Evolutionary conservation across 176 grass and related monocot species (phyloP).

Genomic region (Poa pratensis): DNA sequence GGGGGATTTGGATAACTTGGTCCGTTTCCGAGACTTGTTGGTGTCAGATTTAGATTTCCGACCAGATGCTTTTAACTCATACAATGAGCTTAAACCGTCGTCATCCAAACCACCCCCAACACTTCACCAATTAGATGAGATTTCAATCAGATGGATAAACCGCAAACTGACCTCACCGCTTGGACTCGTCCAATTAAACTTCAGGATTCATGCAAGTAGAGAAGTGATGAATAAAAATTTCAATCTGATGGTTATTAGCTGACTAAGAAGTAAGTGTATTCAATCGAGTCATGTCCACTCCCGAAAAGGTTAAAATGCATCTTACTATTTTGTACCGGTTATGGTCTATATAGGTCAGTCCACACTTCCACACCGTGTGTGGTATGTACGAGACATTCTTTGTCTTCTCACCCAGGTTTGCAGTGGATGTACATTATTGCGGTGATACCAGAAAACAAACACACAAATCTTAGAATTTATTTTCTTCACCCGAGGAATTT

Average conservation of each 20-base stretch:
- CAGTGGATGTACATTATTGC: background rate
- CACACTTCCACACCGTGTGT: background rate
- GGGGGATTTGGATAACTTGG: no score
- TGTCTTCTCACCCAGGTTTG: background rate
- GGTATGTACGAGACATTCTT: conserved; percentile 3
- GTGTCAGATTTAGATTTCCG: no score
- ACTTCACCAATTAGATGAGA: no score
- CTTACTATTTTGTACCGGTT: background rate
- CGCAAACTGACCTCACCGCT: no score
- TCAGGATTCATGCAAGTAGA: background rate
- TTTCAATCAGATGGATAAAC: no score
- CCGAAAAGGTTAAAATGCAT: background rate
- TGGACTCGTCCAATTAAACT: background rate
- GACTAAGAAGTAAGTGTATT: no score
- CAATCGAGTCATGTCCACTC: background rate
- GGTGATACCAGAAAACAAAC: background rate
- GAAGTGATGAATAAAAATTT: background rate
- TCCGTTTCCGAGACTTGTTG: no score
- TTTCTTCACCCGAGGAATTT: background rate
- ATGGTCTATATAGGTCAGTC: background rate
- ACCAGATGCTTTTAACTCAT: no score
- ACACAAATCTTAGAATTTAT: background rate
- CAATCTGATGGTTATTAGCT: background rate
- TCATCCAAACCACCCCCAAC: no score
- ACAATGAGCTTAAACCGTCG: no score